Base-by-base conservation (phyloP, 2,329 filamentous ascomycete genomes). In the Sclerotinia minor region DNA sequence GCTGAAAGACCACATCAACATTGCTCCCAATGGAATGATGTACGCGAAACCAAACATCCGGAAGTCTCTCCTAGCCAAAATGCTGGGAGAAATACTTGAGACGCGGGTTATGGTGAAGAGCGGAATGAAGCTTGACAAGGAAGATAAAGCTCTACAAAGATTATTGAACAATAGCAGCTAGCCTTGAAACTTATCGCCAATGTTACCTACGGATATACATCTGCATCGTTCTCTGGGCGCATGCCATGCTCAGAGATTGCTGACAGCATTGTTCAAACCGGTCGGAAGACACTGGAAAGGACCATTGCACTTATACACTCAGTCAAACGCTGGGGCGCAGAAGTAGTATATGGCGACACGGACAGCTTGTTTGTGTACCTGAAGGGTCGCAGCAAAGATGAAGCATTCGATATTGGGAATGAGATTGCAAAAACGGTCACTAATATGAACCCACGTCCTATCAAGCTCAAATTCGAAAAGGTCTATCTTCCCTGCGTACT, bases 231-330 rank as follows among this genome's bases (percentile, higher is more conserved):
- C 78, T 98, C 94, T 0, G 95, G 95, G 0, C 88, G 95, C 32
- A 98, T 99, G 95, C 95, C 95, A 0, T 99, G 95, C 78, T 92
- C 93, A 1, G 95, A 99, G 78, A 97, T 99, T 71, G 95, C 95
- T 9, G 95, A 99, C 80, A 97, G 92, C 78, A 99, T 99, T 74
- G 95, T 99, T 0, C 94, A 99, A 78, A 96, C 94, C 0, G 95
- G 91, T 0, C 88, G 95, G 17, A 95, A 99, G 79, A 99, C 94
- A 0, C 85, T 99, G 0, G 95, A 99, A 78, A 92, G 92, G 69
- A 92, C 95, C 2, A 96, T 98, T 71, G 92, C 93, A 0, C 83
- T 94, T 67, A 98, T 99, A 49, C 95, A 99, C 75, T 92, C 92
- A 0, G 88, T 94, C 17, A 85, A 89, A 71, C 85, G 86, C 70